Conservation (phyloP, 148 eudicot species). For the Cornus florida region DNA sequence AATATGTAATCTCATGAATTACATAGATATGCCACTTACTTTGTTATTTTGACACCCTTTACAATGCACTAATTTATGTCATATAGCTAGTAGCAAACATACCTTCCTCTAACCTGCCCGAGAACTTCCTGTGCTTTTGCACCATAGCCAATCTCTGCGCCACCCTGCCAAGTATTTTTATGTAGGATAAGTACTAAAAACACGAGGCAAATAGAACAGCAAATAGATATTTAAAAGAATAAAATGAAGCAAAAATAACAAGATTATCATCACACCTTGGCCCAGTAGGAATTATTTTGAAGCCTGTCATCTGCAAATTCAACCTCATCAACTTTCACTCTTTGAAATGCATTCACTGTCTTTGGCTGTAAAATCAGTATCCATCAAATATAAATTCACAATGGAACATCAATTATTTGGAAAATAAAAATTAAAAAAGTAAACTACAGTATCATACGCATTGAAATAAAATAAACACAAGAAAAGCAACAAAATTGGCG, state of each 20-base stretch:
- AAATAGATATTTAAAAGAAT: background rate
- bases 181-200: background rate
- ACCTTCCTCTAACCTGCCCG: conserved; percentile 96
- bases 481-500: background rate
- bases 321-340: conserved; percentile 83
- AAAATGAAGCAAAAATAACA: background rate
- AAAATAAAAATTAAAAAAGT: background rate
- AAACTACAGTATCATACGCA: background rate
- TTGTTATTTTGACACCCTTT: background rate
- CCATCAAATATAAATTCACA: background rate
- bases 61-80: background rate
- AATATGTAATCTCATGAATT: background rate
- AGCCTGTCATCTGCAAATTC: conserved; percentile 74
- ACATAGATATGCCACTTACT: background rate
- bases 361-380: conserved; percentile 53
- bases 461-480: background rate
- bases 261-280: conserved; percentile 56
- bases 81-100: conserved; percentile 11
- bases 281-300: conserved; percentile 96
- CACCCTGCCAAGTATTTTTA: conserved; percentile 43
- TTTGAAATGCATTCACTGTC: conserved; percentile 71
- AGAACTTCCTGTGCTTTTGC: conserved; percentile 93
- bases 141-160: conserved; percentile 90
- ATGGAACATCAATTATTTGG: background rate
- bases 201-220: background rate